Evolutionary conservation across 495 filamentous ascomycete species (phyloP).

Genomic region (Neurospora intermedia): DNA sequence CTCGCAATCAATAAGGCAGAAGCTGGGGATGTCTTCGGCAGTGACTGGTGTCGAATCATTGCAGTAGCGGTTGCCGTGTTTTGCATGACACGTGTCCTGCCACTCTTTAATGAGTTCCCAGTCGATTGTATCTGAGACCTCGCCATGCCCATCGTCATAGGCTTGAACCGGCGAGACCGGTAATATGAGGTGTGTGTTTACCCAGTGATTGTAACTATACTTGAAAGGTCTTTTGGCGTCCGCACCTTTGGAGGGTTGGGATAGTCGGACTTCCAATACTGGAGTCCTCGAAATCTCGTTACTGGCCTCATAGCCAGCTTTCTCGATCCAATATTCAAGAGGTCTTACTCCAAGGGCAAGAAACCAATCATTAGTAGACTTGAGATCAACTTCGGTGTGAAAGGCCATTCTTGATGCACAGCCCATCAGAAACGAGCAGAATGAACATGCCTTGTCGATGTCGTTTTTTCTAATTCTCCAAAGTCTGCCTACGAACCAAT

Average conservation of each 20-base stretch:
- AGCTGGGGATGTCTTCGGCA: background rate
- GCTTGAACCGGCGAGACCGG: background rate
- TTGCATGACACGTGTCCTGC: fast-evolving
- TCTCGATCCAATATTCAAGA: too few species aligned
- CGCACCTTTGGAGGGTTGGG: too few species aligned
- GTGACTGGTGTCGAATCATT: background rate
- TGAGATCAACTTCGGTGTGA: background rate
- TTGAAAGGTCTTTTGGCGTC: background rate
- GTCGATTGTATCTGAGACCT: background rate
- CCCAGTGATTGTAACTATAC: background rate
- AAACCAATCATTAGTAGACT: background rate
- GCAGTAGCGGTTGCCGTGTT: background rate
- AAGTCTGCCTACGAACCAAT: too few species aligned
- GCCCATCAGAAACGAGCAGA: background rate
- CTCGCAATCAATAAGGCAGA: background rate
- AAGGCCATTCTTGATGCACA: background rate
- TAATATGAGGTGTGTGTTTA: background rate
- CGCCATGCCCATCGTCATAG: fast-evolving
- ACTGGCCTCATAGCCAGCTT: too few species aligned
- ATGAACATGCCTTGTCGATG: background rate
- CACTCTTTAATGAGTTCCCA: background rate
- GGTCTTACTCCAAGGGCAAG: background rate
- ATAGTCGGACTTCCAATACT: too few species aligned
- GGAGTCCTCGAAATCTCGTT: too few species aligned
- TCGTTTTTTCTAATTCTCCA: too few species aligned